These are phyloP conservation scores for Prunus salicina DNA, from an alignment of 306 rosid genomes.

Conservation along the genomic window DNA sequence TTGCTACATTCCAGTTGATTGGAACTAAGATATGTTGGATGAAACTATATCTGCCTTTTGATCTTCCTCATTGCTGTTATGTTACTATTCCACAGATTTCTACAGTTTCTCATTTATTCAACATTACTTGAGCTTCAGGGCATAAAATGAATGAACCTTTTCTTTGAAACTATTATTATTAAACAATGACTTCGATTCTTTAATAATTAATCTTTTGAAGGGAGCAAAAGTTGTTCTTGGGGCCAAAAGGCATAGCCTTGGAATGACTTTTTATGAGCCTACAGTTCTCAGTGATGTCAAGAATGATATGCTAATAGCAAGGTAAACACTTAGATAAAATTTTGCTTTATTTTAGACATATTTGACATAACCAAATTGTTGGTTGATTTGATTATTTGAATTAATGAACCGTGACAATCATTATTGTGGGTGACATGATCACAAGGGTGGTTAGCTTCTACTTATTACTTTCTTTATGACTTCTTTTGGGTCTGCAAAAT, in stretches of 20 bases:
- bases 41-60: not conserved
- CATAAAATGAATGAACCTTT: not conserved
- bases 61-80: not conserved
- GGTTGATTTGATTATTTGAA: not conserved
- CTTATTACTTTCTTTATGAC: not conserved
- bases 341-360: not conserved
- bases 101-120: not conserved
- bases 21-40: not conserved
- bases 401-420: not conserved
- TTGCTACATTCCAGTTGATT: not conserved
- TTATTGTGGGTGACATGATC: not conserved
- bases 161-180: not conserved
- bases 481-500: not conserved
- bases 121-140: not conserved
- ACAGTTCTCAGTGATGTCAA: conserved; percentile 68
- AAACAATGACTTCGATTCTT: conserved; percentile 15
- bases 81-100: not conserved
- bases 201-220: conserved; percentile 42
- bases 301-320: conserved; percentile 73
- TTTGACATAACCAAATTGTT: not conserved
- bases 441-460: not conserved
- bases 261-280: conserved; percentile 86
- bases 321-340: conserved; percentile 36
- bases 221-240: conserved; percentile 89
- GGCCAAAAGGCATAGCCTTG: conserved; percentile 91